phyloP scores from a whole-genome alignment of 768 basidiomycete species.

The Cantharellus anzutake region DNA sequence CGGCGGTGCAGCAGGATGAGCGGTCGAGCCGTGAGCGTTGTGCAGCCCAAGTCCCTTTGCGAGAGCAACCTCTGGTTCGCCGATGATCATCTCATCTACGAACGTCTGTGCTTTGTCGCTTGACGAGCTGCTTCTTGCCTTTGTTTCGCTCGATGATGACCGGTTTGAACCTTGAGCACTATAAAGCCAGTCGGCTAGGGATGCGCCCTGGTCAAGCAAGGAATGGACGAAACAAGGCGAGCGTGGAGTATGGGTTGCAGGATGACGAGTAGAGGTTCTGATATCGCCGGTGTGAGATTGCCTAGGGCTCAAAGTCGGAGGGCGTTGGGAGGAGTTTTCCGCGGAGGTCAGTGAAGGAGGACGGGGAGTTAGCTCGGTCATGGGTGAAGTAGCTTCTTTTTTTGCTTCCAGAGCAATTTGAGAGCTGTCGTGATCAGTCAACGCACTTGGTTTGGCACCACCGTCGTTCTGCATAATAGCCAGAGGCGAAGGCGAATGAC shows the following conservation, averaged over 20 bases:
- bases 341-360: too few species aligned
- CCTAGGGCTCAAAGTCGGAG: too few species aligned
- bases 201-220: slow-evolving; percentile 64
- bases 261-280: neutral
- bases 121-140: neutral
- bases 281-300: too few species aligned
- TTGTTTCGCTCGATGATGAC: slow-evolving; percentile 7
- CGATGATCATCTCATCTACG: neutral
- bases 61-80: slow-evolving; percentile 5
- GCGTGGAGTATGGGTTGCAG: neutral
- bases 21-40: slow-evolving; percentile 12
- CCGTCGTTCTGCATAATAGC: too few species aligned
- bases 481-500: too few species aligned
- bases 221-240: slow-evolving; percentile 93
- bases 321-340: too few species aligned
- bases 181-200: slow-evolving; percentile 46
- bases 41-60: slow-evolving; percentile 12
- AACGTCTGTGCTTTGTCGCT: neutral
- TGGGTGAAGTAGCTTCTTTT: too few species aligned
- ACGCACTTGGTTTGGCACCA: too few species aligned
- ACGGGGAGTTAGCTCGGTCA: too few species aligned
- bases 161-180: slow-evolving; percentile 19
- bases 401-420: too few species aligned
- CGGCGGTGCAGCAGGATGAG: slow-evolving; percentile 10
- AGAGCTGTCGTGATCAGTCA: too few species aligned